Evolutionary conservation across 2,329 filamentous ascomycete genomes (phyloP), one percentile per base, ranked within the genome.

Genomic region (Aspergillus melleus): DNA sequence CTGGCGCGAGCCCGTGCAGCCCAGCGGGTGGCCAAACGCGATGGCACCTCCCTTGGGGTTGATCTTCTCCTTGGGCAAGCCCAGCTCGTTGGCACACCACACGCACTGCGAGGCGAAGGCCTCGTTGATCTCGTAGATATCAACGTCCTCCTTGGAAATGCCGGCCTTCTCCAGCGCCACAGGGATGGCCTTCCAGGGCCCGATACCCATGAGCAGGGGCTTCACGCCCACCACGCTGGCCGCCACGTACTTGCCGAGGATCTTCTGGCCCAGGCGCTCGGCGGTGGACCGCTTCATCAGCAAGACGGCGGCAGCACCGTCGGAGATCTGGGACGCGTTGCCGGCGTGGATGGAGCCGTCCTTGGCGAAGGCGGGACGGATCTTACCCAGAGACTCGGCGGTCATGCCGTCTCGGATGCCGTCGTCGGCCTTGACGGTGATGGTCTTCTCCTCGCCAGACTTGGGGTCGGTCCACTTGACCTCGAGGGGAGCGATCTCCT

Each of bases 121-220:
- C 85, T 99, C 95, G 83, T 99, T 99, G 84, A 99, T 97, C 86
- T 99, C 95, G 73, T 86, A 98, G 73, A 98, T 94, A 75, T 98
- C 95, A 30, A 99, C 92, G 68, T 98, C 94, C 59, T 96, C 89
- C 78, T 89, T 91, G 74, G 82, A 83, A 69, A 99, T 87, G 61
- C 93, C 92, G 0, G 93, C 91, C 76, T 95, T 93, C 74, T 91
- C 85, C 58, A 97, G 88, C 4, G 91, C 93, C 74, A 93, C 90
- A 65, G 95, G 95, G 72, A 99, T 98, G 59, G 95, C 93, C 79
- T 93, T 93, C 87, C 92, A 96, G 54, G 95, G 95, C 1, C 95
- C 95, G 67, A 96, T 84, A 64, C 95, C 95, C 95, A 99, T 98
- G 68, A 98, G 88, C 59, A 97, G 85, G 47, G 95, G 95, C 73